These are phyloP conservation scores for Chromosphaera perkinsii DNA, from an alignment of 208 protist species.

Conservation along the genomic window DNA sequence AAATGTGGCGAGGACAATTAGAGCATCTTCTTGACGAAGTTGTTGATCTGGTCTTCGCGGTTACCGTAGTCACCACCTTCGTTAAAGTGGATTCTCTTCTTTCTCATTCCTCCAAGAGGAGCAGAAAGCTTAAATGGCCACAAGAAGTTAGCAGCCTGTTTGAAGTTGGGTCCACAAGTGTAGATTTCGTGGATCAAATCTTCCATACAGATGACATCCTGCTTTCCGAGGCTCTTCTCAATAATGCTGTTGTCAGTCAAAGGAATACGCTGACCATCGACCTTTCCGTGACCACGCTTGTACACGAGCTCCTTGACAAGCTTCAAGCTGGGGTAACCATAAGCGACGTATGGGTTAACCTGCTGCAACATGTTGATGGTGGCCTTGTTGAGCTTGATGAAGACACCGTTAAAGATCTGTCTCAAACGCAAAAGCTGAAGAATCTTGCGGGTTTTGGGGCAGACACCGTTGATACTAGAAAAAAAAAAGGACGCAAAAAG, in stretches of 20 bases:
- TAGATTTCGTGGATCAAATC: constrained; percentile 99
- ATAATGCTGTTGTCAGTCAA: constrained; percentile 83
- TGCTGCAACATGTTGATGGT: constrained; percentile 95
- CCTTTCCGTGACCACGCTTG: constrained; percentile 96
- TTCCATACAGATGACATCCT: constrained; percentile 93
- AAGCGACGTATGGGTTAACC: constrained; percentile 97
- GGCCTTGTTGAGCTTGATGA: constrained; percentile 98
- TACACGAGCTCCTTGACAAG: constrained; percentile 94
- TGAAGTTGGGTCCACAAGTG: constrained; percentile 96
- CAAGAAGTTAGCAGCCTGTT: constrained; percentile 89
- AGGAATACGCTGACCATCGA: constrained; percentile 93
- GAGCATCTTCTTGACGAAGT: constrained; percentile 92
- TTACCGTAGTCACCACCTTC: constrained; percentile 98
- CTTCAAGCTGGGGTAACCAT: constrained; percentile 94
- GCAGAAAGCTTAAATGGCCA: constrained; percentile 97
- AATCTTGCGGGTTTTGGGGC: constrained; percentile 95
- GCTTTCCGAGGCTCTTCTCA: constrained; percentile 83
- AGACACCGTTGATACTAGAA: constrained; percentile 87
- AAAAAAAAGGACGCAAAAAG: constrained; percentile 2
- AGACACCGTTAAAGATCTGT: constrained; percentile 99
- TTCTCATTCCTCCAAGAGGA: constrained; percentile 87
- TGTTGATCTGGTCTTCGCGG: constrained; percentile 97
- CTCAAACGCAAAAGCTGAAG: constrained; percentile 95
- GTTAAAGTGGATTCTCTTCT: constrained; percentile 93
- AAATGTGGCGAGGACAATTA: too few relatives aligned